phyloP scores from a whole-genome alignment of 805 yeast genomes.

The Candida pseudofarinosa region DNA sequence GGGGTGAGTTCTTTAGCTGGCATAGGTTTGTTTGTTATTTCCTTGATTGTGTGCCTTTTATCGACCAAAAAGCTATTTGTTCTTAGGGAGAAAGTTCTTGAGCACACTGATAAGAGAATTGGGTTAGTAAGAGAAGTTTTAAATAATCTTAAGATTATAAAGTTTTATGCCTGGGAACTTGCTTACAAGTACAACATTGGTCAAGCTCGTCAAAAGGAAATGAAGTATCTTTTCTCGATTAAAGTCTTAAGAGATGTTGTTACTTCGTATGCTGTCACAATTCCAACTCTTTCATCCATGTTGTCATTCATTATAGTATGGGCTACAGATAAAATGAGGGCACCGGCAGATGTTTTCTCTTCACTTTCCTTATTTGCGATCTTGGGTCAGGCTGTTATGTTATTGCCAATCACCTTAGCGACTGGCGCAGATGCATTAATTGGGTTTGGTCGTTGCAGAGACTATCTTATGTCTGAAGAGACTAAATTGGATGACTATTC shows the following conservation, averaged over 20 bases:
- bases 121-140: slow-evolving; percentile 41
- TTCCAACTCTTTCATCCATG: slow-evolving; percentile 43
- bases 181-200: slow-evolving; percentile 36
- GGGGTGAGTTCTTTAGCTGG: slow-evolving; percentile 41
- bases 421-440: slow-evolving; percentile 43
- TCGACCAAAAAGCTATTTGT: slow-evolving; percentile 32
- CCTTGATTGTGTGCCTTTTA: slow-evolving; percentile 30
- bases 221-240: slow-evolving; percentile 38
- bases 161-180: slow-evolving; percentile 45
- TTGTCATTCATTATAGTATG: slow-evolving; percentile 42
- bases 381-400: slow-evolving; percentile 41
- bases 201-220: slow-evolving; percentile 35
- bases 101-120: slow-evolving; percentile 39
- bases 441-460: slow-evolving; percentile 30
- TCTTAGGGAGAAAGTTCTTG: slow-evolving; percentile 32
- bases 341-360: slow-evolving; percentile 39
- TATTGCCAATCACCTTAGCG: slow-evolving; percentile 41
- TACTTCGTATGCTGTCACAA: slow-evolving; percentile 41
- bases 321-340: slow-evolving; percentile 37
- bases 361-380: slow-evolving; percentile 39
- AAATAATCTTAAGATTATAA: slow-evolving; percentile 38
- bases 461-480: slow-evolving; percentile 24
- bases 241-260: slow-evolving; percentile 39
- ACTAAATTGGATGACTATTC: slow-evolving; percentile 9
- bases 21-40: slow-evolving; percentile 36